Conservation (phyloP, 345 rosid genomes). For the Acer negundo region DNA sequence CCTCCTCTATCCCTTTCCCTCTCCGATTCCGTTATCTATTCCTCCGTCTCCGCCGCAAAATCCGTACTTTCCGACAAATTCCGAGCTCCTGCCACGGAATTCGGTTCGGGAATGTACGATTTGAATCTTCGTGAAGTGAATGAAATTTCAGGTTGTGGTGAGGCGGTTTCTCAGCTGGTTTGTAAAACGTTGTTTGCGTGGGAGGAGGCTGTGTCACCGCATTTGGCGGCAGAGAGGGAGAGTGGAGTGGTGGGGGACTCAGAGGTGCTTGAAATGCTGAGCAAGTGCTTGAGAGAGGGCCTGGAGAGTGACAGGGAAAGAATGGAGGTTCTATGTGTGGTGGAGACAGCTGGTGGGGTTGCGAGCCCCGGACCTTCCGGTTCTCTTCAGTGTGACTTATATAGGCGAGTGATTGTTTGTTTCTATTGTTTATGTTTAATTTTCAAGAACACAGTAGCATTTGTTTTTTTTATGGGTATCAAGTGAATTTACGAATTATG, state of each 20-base stretch:
- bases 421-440: neutral
- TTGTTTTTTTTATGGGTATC: neutral
- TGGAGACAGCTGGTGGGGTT: conserved; percentile 97
- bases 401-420: conserved; percentile 44
- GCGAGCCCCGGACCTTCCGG: conserved; percentile 95
- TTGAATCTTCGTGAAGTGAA: conserved; percentile 51
- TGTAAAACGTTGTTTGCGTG: conserved; percentile 80
- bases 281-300: conserved; percentile 44
- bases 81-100: neutral
- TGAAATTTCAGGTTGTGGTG: conserved; percentile 26
- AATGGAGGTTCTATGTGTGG: conserved; percentile 52
- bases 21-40: conserved; percentile 59
- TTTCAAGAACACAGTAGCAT: neutral
- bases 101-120: conserved; percentile 43
- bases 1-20: conserved; percentile 49
- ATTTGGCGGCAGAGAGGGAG: conserved; percentile 85
- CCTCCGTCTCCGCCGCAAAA: conserved; percentile 59
- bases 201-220: conserved; percentile 90
- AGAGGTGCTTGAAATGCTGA: conserved; percentile 46
- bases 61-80: conserved; percentile 22
- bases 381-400: conserved; percentile 88
- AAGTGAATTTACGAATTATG: neutral
- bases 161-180: conserved; percentile 42
- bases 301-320: conserved; percentile 32
- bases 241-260: conserved; percentile 50